Evolutionary conservation across 2,329 filamentous ascomycete species (phyloP).

Genomic region (Nemania sp.): DNA sequence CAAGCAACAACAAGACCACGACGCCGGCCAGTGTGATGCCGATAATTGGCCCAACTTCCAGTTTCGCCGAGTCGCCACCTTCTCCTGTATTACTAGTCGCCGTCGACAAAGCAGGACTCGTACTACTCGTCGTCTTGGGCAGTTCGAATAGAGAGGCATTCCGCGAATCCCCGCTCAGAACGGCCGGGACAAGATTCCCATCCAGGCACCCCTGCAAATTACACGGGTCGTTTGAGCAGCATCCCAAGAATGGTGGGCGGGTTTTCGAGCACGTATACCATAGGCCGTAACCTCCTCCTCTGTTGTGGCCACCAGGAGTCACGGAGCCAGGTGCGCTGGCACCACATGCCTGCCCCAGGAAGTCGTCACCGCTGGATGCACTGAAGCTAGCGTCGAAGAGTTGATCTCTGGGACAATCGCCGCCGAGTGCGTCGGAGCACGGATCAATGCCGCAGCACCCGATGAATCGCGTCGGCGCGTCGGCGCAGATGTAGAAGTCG

Average conservation of each 20-base stretch:
- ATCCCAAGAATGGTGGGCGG: slow-evolving; percentile 43
- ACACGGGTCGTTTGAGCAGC: slow-evolving; percentile 45
- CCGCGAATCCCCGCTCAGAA: slow-evolving; percentile 27
- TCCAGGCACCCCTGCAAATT: slow-evolving; percentile 36
- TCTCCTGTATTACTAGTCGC: background rate
- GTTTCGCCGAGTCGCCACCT: background rate
- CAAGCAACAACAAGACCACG: slow-evolving; percentile 23
- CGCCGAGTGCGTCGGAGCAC: slow-evolving; percentile 38
- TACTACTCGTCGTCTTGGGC: background rate
- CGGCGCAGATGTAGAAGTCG: slow-evolving; percentile 42
- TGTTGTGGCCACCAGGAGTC: no score
- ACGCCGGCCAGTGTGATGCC: slow-evolving; percentile 27
- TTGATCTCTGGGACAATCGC: slow-evolving; percentile 38
- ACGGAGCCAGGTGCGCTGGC: slow-evolving; percentile 24
- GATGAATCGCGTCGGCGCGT: slow-evolving; percentile 41
- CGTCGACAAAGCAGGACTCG: background rate
- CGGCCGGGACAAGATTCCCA: slow-evolving; percentile 37
- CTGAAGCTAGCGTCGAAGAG: slow-evolving; percentile 43
- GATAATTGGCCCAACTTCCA: slow-evolving; percentile 25
- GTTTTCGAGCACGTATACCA: slow-evolving; percentile 44
- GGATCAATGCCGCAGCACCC: slow-evolving; percentile 47
- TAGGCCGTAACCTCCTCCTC: no score
- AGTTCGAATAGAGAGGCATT: slow-evolving; percentile 29
- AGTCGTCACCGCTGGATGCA: slow-evolving; percentile 35
- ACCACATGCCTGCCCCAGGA: slow-evolving; percentile 41